Evolutionary conservation across 2,329 filamentous ascomycete genomes (phyloP), one percentile per base, ranked within the genome.

Genomic region (Xylariaceae sp.): DNA sequence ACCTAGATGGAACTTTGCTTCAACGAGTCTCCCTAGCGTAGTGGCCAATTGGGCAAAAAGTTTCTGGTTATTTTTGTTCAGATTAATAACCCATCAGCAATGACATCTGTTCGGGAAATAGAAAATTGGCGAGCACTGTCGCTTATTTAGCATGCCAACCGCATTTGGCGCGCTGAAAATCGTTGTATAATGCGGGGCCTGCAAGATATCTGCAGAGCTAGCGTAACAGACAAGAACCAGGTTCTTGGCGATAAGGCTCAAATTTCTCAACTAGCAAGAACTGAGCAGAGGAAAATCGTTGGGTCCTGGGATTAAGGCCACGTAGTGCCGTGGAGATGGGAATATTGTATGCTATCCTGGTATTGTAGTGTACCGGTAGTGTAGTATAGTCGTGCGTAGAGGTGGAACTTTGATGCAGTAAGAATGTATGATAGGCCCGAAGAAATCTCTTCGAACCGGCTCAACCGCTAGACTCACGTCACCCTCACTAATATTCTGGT

Each of bases 91-190:
- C 9, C 5, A 16, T 11, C 9, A 23, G 24, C 9, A 44, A 23
- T 11, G 17, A 45, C 28, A 19, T 40, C 16, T n/a, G 45, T 16
- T 17, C 12, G 24, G 31, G 14, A 11, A 31, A 12, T 19, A 23
- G 23, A 14, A 41, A 14, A 23, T 26, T 7, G 28, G 46, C 17
- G 23, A 40, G 4, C 29, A 17, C 33, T 5, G 19, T 16, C 14
- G 43, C 43, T 46, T 39, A 29, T 40, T 52, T 46, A 21, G 11
- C 7, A 21, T 6, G n/a, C 6, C 24, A 53, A 9, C 47, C 54
- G 54, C 58, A 46, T 36, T 58, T 58, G 24, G 45, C 58, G 54
- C 40, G 43, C 24, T 6, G 21, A 51, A 61, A 60, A 52, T 36
- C 29, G 37, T 26, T 26, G 51, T 26, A 36, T 19, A 31, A 16